Conservation (phyloP, 1,284 basidiomycete species). For the Cutaneotrichosporon sp. region DNA sequence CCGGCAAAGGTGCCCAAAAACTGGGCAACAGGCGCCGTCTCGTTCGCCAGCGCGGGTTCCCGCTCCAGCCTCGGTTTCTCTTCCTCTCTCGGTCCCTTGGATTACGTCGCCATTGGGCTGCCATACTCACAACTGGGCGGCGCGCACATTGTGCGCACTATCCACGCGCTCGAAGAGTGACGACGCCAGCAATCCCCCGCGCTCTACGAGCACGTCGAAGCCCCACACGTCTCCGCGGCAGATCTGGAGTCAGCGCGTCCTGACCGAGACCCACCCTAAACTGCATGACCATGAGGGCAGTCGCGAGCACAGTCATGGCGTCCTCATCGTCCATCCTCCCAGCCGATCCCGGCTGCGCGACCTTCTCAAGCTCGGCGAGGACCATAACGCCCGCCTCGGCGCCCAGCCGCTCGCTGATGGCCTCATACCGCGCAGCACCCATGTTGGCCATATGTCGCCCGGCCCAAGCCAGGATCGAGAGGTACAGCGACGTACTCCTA, state of each 20-base stretch:
- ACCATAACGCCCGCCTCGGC: constrained; percentile 4
- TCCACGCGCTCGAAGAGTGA: constrained; percentile 3
- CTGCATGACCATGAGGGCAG: constrained; percentile 4
- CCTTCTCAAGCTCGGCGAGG: background rate
- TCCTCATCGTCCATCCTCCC: constrained; percentile 3
- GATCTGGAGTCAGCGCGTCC: background rate
- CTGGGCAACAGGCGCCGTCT: too few relatives aligned
- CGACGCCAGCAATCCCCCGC: background rate
- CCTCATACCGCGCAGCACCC: background rate
- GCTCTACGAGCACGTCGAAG: constrained; percentile 1
- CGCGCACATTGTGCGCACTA: background rate
- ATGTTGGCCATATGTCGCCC: constrained; percentile 4
- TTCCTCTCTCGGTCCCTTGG: too few relatives aligned
- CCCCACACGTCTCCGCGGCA: constrained; percentile 6
- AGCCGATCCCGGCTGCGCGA: constrained; percentile 2
- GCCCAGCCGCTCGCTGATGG: constrained; percentile 7
- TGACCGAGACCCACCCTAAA: background rate
- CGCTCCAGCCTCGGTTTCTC: too few relatives aligned
- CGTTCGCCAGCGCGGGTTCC: too few relatives aligned
- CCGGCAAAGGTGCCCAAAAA: too few relatives aligned
- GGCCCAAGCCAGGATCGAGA: constrained; percentile 5
- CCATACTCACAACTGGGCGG: background rate
- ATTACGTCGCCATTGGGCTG: too few relatives aligned
- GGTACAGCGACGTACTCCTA: constrained; percentile 2
- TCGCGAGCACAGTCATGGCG: constrained; percentile 7